These are phyloP conservation scores for Saccharum hybrid DNA, from an alignment of 202 grass and related monocot genomes.

Conservation along the genomic window DNA sequence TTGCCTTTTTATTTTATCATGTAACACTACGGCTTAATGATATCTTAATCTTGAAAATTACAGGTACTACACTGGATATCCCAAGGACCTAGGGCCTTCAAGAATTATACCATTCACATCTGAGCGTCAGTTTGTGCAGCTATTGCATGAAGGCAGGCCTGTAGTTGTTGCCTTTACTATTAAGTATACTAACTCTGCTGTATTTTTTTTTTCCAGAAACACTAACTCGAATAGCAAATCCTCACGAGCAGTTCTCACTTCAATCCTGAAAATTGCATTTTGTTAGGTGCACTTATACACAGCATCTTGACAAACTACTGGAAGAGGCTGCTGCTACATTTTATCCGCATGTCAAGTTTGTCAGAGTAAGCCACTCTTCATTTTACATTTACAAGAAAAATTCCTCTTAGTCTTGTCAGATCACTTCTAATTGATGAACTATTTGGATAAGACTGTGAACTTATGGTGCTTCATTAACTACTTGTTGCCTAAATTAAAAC, in stretches of 20 bases:
- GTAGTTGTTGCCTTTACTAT: constrained; percentile 93
- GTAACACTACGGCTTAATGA: not conserved
- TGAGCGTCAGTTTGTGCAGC: constrained; percentile 81
- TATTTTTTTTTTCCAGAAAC: constrained; percentile 24
- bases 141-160: constrained; percentile 79
- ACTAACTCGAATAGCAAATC: not conserved
- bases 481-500: constrained; percentile 11
- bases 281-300: constrained; percentile 76
- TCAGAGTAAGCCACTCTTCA: constrained; percentile 59
- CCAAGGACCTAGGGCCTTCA: constrained; percentile 81
- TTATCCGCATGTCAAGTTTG: constrained; percentile 79
- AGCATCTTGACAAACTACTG: constrained; percentile 83
- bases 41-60: constrained; percentile 26
- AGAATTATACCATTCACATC: constrained; percentile 82
- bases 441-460: not conserved
- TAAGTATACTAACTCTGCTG: constrained; percentile 50
- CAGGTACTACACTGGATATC: constrained; percentile 95
- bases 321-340: constrained; percentile 87
- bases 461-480: constrained; percentile 18
- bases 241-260: not conserved
- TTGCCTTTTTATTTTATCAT: not conserved
- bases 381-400: constrained; percentile 10
- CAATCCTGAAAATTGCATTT: constrained; percentile 38
- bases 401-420: not conserved
- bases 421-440: constrained; percentile 7